Base-by-base conservation (phyloP, 192 early-diverging fungal species). In the Polychytrium aggregatum region DNA sequence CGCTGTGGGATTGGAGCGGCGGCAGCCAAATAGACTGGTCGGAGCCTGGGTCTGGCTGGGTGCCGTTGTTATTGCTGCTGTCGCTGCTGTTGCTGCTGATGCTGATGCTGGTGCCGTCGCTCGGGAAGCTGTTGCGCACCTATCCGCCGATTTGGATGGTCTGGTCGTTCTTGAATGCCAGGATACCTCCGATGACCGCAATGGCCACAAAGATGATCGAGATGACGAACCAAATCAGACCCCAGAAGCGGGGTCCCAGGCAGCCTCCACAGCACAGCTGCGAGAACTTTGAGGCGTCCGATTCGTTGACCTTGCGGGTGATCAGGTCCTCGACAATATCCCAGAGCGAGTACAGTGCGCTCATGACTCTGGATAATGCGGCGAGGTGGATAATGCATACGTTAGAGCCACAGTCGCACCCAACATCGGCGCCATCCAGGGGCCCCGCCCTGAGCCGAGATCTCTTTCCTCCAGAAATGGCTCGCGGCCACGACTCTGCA, bases 311-410 rank as follows among this genome's bases (percentile, higher is more conserved):
- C 65, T 92, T 95, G 38, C 86, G 69, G 48, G 82, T 68, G 2
- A 95, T 73, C 13, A 90, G 70, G 70, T 96, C 92, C 36, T 98
- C 95, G 42, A 96, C 60, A 62, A 96, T 96, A 66, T 98, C 95
- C 83, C 90, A 91, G 24, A 93, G 72, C 42, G 83, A 82, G 58
- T 98, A 98, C 27, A 94, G 68, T 22, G 86, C 82, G 2, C 79
- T 84, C 95, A 98, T 98, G 14, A 88, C 84, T 28, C 90, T 85
- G 60, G 31, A 29, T 46, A 36, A 58, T 9, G 48, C 37, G 38
- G 37, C 25, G 51, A 27, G 14, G 21, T 50, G n/a, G 17, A 42
- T 30, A 20, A 41, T 34, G 39, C 1, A 0, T 18, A 25, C 22
- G 25, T 28, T 47, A 22, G 30, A 18, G 18, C 43, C n/a, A 26